Evolutionary conservation across 768 basidiomycete genomes (phyloP).

Genomic region (Paxillus involutus): DNA sequence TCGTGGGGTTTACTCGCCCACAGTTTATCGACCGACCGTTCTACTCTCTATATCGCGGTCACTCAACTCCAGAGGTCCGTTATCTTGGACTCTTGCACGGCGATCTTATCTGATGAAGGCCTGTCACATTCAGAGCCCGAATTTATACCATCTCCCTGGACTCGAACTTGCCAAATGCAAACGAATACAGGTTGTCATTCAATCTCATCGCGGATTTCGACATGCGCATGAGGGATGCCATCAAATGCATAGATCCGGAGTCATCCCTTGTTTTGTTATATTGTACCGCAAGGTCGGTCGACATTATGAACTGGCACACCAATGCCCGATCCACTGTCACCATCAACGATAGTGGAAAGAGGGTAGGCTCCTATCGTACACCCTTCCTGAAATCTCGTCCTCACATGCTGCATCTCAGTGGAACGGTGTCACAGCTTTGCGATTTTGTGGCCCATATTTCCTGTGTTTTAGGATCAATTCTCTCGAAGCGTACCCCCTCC

Average conservation of each 20-base stretch:
- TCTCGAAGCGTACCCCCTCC: conserved; percentile 40
- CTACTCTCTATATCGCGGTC: conserved; percentile 18
- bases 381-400: neutral
- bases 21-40: neutral
- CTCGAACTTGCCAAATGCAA: too few species aligned
- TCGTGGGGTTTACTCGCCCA: conserved; percentile 1
- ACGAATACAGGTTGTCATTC: too few species aligned
- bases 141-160: too few species aligned
- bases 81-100: too few species aligned
- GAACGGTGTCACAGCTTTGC: conserved; percentile 43
- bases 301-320: conserved; percentile 40
- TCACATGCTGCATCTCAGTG: conserved; percentile 24
- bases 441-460: conserved; percentile 49
- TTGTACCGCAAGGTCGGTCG: conserved; percentile 30
- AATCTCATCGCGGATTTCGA: too few species aligned
- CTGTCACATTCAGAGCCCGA: too few species aligned
- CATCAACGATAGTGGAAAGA: conserved; percentile 31
- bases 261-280: conserved; percentile 31
- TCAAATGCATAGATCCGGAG: too few species aligned
- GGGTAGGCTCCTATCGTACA: conserved; percentile 24
- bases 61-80: too few species aligned
- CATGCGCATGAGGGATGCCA: too few species aligned
- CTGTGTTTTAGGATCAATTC: conserved; percentile 52
- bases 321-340: conserved; percentile 20
- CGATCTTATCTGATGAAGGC: too few species aligned